A percentile compares a stretch with the other conserved stretches of the same genome.
Evolutionary conservation across 2,329 filamentous ascomycete genomes (phyloP).

Genomic region (Paecilomyces sp.): DNA sequence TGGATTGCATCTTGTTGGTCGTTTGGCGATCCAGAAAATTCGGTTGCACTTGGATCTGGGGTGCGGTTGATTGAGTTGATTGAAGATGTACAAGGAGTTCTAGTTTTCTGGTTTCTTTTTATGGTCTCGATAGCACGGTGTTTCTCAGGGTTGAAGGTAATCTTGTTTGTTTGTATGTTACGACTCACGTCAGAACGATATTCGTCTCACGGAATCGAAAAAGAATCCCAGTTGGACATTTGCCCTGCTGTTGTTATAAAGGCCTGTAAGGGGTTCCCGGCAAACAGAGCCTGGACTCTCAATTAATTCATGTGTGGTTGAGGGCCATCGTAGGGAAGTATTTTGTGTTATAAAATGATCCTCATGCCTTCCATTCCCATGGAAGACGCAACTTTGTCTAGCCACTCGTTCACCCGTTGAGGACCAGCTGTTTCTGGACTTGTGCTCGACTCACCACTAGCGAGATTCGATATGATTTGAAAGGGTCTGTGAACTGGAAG

Average conservation of each 20-base stretch:
- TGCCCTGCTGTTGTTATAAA: background rate
- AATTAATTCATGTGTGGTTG: background rate
- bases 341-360: slow-evolving; percentile 2
- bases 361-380: slow-evolving; percentile 16
- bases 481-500: background rate
- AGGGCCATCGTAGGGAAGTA: background rate
- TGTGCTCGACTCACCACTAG: background rate
- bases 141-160: slow-evolving; percentile 3
- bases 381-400: slow-evolving; percentile 16
- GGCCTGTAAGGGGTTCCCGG: background rate
- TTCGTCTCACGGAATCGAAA: background rate
- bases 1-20: slow-evolving; percentile 12
- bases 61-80: slow-evolving; percentile 6
- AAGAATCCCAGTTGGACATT: background rate
- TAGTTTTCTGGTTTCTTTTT: background rate
- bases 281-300: background rate
- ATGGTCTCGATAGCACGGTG: slow-evolving; percentile 2
- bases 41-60: slow-evolving; percentile 8
- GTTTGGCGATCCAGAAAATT: slow-evolving; percentile 13
- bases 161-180: slow-evolving; percentile 13
- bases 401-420: slow-evolving; percentile 10
- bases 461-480: background rate
- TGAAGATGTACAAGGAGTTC: slow-evolving; percentile 1
- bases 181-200: slow-evolving; percentile 17
- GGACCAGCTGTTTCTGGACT: background rate